Percentiles rank a stretch among this genome's conserved stretches.
Conservation (phyloP, 192 early-diverging fungal genomes). For the Cetraspora pellucida region DNA sequence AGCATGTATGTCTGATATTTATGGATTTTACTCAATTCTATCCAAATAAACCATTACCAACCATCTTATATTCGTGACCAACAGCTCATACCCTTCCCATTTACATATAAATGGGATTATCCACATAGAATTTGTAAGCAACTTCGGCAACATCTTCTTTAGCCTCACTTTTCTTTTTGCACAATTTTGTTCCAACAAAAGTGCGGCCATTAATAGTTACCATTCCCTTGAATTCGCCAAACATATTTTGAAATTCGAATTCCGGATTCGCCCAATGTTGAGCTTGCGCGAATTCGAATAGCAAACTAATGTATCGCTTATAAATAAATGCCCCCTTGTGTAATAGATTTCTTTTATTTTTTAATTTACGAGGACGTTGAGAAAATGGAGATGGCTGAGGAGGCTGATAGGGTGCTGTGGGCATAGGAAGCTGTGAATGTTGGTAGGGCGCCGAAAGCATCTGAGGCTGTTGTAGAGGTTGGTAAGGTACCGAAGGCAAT, state of each 20-base stretch:
- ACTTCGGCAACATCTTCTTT: slow-evolving; percentile 26
- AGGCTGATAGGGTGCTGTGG: no score
- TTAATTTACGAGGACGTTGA: no score
- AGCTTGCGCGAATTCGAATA: slow-evolving; percentile 9
- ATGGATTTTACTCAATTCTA: no score
- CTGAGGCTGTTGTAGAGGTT: no score
- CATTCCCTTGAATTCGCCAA: not conserved
- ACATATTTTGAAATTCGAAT: slow-evolving; percentile 1
- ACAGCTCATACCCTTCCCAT: slow-evolving; percentile 27
- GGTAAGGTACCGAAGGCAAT: no score
- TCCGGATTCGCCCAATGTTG: not conserved
- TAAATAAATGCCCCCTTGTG: not conserved
- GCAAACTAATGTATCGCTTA: slow-evolving; percentile 23
- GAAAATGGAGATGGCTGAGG: no score
- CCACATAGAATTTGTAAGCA: slow-evolving; percentile 22
- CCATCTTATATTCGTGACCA: not conserved
- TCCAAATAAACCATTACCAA: no score
- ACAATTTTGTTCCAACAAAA: slow-evolving; percentile 12
- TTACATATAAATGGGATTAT: not conserved
- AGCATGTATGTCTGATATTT: no score
- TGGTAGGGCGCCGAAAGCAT: no score
- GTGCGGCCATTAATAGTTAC: not conserved
- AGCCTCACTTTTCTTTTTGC: slow-evolving; percentile 17
- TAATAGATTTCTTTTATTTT: no score
- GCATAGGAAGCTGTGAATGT: no score